Conservation (phyloP, 2,329 filamentous ascomycete genomes). For the Alternaria conjuncta region DNA sequence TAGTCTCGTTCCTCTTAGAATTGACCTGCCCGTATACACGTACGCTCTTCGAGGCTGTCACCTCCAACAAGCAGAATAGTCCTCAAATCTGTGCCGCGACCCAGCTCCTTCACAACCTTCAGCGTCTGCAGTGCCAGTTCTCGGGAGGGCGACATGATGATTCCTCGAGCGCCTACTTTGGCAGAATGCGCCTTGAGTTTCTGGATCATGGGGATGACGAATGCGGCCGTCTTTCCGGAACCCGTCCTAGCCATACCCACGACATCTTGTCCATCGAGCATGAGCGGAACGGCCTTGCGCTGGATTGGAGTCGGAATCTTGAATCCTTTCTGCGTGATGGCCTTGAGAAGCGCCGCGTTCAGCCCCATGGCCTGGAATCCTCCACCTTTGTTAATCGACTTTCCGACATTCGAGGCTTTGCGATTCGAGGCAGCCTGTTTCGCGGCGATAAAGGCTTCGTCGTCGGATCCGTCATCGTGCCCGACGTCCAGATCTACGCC, state of each 20-base stretch:
- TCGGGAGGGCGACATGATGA: slow-evolving; percentile 90
- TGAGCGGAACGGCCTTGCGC: slow-evolving; percentile 90
- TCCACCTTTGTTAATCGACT: slow-evolving; percentile 90
- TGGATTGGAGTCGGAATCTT: slow-evolving; percentile 97
- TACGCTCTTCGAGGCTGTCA: slow-evolving; percentile 87
- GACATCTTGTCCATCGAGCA: slow-evolving; percentile 91
- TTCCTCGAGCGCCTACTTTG: slow-evolving; percentile 81
- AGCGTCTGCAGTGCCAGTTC: slow-evolving; percentile 94
- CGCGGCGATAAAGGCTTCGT: slow-evolving; percentile 90
- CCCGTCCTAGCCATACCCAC: slow-evolving; percentile 99
- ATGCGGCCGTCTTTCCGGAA: slow-evolving; percentile 97
- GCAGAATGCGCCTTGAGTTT: slow-evolving; percentile 86
- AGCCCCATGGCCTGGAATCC: slow-evolving; percentile 96
- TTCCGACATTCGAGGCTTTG: slow-evolving; percentile 79
- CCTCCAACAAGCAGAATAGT: slow-evolving; percentile 91
- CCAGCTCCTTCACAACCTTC: slow-evolving; percentile 95
- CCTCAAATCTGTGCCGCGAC: slow-evolving; percentile 87
- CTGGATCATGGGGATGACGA: slow-evolving; percentile 98
- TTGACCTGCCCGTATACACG: slow-evolving; percentile 4
- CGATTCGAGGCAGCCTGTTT: slow-evolving; percentile 87
- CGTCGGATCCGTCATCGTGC: slow-evolving; percentile 65
- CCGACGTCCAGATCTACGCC: slow-evolving; percentile 50
- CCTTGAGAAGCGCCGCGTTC: slow-evolving; percentile 82
- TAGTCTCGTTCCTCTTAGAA: not conserved
- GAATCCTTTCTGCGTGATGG: slow-evolving; percentile 93